phyloP scores from a whole-genome alignment of 2,329 filamentous ascomycete species.

The Aspergillus pseudoviridinutans region DNA sequence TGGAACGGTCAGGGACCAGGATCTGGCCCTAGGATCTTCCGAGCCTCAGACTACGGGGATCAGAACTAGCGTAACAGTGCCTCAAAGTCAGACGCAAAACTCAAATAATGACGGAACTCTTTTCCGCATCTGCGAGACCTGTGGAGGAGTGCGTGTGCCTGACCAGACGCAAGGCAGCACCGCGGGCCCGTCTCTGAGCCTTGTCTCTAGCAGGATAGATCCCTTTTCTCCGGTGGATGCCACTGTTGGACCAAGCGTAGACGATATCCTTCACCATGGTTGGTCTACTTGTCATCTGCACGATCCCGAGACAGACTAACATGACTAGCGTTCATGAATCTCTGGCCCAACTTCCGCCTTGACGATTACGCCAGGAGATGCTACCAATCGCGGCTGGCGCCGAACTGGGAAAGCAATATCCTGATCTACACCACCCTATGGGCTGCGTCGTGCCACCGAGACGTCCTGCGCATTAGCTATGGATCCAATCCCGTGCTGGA shows the following conservation, averaged over 20 bases:
- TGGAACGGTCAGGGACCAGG: no score
- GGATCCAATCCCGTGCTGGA: neutral
- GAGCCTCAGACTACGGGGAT: no score
- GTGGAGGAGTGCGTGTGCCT: neutral
- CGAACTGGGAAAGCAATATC: neutral
- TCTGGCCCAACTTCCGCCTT: neutral
- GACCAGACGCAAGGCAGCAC: neutral
- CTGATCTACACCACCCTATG: conserved; percentile 1
- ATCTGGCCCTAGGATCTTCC: no score
- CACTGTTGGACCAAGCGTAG: neutral
- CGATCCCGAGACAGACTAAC: neutral
- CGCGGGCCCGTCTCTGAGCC: neutral
- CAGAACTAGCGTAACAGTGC: no score
- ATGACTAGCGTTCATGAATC: neutral
- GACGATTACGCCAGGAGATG: neutral
- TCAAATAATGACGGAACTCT: no score
- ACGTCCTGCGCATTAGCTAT: conserved; percentile 6
- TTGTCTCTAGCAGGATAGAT: neutral
- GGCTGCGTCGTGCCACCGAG: conserved; percentile 5
- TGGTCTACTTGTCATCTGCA: neutral
- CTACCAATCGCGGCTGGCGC: conserved; percentile 3
- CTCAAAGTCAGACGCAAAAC: no score
- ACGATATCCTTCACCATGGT: neutral
- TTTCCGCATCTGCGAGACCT: neutral
- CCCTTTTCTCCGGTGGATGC: conserved; percentile 1